These are phyloP conservation scores for Macrolepiota dolichaula DNA, from an alignment of 768 basidiomycete genomes.

Conservation along the genomic window DNA sequence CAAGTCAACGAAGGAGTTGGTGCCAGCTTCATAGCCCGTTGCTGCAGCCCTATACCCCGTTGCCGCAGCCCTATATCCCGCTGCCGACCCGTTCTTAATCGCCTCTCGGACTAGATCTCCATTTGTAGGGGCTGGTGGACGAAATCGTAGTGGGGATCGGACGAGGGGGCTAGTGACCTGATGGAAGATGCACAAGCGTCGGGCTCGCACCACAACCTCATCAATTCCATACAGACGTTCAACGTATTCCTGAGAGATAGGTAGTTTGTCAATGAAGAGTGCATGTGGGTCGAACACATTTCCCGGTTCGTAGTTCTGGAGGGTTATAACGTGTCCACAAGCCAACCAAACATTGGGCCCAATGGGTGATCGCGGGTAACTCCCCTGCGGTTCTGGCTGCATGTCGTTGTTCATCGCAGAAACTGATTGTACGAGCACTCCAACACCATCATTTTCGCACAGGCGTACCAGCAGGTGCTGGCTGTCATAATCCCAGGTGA, in stretches of 20 bases:
- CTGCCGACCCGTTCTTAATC: too few relatives aligned
- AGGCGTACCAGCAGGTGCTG: conserved; percentile 27
- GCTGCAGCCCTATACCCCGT: too few relatives aligned
- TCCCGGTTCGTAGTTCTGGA: conserved; percentile 27
- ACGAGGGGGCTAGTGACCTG: too few relatives aligned
- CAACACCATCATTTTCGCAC: conserved; percentile 22
- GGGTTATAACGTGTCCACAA: conserved; percentile 24
- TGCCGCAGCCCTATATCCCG: too few relatives aligned
- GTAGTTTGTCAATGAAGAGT: conserved; percentile 22
- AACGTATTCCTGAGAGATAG: not conserved
- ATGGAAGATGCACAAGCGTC: too few relatives aligned
- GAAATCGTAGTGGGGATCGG: too few relatives aligned
- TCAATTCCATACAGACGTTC: conserved; percentile 22
- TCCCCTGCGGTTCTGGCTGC: conserved; percentile 18
- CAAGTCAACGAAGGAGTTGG: conserved; percentile 34
- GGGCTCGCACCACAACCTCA: conserved; percentile 32
- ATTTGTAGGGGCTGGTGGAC: too few relatives aligned
- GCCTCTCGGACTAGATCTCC: too few relatives aligned
- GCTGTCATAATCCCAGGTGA: conserved; percentile 30
- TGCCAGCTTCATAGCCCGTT: too few relatives aligned
- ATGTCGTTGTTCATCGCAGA: conserved; percentile 16
- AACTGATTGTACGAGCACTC: conserved; percentile 25
- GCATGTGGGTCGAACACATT: conserved; percentile 29
- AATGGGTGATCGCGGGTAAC: conserved; percentile 29
- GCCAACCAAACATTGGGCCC: conserved; percentile 28